Conservation (phyloP, 108 stramenopile genomes). For the Pseudonitzschia delicatissima region DNA sequence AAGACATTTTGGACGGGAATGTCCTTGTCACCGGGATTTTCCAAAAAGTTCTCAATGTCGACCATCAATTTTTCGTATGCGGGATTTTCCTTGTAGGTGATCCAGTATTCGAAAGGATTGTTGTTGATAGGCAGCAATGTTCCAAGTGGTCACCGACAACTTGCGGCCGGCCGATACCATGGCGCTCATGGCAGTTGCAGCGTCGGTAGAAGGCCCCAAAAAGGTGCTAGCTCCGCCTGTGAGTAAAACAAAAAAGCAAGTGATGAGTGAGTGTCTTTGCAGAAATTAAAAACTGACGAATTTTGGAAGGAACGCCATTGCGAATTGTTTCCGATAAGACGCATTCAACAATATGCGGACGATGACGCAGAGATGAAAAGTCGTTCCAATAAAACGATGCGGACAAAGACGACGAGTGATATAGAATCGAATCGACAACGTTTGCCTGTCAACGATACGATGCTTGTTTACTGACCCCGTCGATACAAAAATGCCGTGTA, state of each 20-base stretch:
- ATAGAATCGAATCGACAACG: too few relatives aligned
- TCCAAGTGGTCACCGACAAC: slow-evolving; percentile 72
- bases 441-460: background rate
- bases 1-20: slow-evolving; percentile 79
- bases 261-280: background rate
- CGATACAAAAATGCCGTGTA: slow-evolving; percentile 79
- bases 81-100: slow-evolving; percentile 80
- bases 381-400: background rate
- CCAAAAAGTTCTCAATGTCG: slow-evolving; percentile 77
- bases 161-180: slow-evolving; percentile 32
- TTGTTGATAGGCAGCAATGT: slow-evolving; percentile 95
- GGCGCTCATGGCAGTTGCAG: slow-evolving; percentile 11
- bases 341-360: background rate
- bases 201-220: slow-evolving; percentile 20
- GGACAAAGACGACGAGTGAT: background rate
- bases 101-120: slow-evolving; percentile 92
- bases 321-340: background rate
- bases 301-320: background rate
- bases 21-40: slow-evolving; percentile 80
- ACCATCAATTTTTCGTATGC: slow-evolving; percentile 85
- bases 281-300: background rate
- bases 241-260: slow-evolving; percentile 46
- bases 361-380: background rate
- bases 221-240: slow-evolving; percentile 40
- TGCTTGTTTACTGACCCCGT: slow-evolving; percentile 43